Evolutionary conservation across 108 stramenopile species (phyloP).

Genomic region (Cyclotella atomus): DNA sequence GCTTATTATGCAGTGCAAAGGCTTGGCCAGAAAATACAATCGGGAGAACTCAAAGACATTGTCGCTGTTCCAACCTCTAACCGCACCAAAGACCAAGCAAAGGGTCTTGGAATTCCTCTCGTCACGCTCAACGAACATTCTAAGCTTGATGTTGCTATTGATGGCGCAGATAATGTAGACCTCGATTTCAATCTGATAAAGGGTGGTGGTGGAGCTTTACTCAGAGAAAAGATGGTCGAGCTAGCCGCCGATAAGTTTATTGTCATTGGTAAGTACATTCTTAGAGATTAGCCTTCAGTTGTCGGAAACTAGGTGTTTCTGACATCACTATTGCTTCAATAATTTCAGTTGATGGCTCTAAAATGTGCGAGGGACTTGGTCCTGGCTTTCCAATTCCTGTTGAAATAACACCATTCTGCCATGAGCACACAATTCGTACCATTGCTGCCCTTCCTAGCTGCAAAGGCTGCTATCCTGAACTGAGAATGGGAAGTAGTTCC

Average conservation of each 20-base stretch:
- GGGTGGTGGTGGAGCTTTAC: slow-evolving; percentile 96
- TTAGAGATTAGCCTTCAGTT: too few relatives aligned
- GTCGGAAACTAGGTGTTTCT: too few relatives aligned
- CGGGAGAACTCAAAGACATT: slow-evolving; percentile 93
- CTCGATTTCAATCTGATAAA: slow-evolving; percentile 95
- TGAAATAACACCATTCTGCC: slow-evolving; percentile 97
- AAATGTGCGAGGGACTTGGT: slow-evolving; percentile 94
- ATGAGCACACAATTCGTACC: slow-evolving; percentile 93
- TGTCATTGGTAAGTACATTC: too few relatives aligned
- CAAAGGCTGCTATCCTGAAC: slow-evolving; percentile 87
- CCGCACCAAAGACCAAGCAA: slow-evolving; percentile 96
- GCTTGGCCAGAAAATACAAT: slow-evolving; percentile 88
- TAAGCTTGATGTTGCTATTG: slow-evolving; percentile 97
- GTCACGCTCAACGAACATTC: slow-evolving; percentile 94
- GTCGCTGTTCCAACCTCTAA: slow-evolving; percentile 97
- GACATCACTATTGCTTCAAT: too few relatives aligned
- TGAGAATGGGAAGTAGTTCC: slow-evolving; percentile 84
- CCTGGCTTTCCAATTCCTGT: slow-evolving; percentile 95
- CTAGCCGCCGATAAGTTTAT: slow-evolving; percentile 82
- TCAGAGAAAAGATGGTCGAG: slow-evolving; percentile 99
- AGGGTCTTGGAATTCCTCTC: slow-evolving; percentile 91
- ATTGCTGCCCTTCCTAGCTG: slow-evolving; percentile 87
- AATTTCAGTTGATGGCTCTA: slow-evolving; percentile 98
- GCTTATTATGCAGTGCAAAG: slow-evolving; percentile 98
- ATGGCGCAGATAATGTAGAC: slow-evolving; percentile 99